Conservation (phyloP, 352 stramenopile species). For the Globisporangium carolinianum region DNA sequence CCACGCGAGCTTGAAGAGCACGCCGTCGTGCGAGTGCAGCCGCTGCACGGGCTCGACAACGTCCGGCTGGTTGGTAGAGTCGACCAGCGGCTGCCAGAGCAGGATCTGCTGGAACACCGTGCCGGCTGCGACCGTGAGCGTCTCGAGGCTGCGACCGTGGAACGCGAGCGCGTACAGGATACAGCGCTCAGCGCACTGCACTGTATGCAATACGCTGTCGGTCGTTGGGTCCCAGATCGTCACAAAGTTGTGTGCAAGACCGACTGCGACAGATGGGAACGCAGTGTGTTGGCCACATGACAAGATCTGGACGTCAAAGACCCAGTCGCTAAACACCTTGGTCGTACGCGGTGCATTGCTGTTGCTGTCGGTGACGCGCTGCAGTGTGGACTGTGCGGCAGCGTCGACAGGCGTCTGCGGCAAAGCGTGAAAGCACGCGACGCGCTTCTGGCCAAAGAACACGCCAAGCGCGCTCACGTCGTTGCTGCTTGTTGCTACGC, state of each 20-base stretch:
- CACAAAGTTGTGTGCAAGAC: conserved; percentile 80
- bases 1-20: conserved; percentile 83
- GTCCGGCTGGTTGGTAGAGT: background rate
- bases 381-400: conserved; percentile 12
- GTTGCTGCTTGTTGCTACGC: background rate
- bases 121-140: conserved; percentile 70
- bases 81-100: conserved; percentile 50
- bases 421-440: conserved; percentile 44
- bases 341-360: conserved; percentile 2
- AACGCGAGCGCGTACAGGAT: conserved; percentile 82
- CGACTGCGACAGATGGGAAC: conserved; percentile 46
- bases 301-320: conserved; percentile 75
- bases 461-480: conserved; percentile 15
- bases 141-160: conserved; percentile 45
- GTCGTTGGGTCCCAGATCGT: conserved; percentile 57
- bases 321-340: conserved; percentile 77
- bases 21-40: conserved; percentile 74
- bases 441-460: conserved; percentile 80
- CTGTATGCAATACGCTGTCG: conserved; percentile 36
- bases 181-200: conserved; percentile 72
- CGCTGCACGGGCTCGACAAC: conserved; percentile 39
- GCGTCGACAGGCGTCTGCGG: conserved; percentile 29
- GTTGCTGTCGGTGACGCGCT: conserved; percentile 21
- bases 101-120: conserved; percentile 86
- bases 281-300: conserved; percentile 7